Conservation (phyloP, 2,329 filamentous ascomycete genomes). For the Ophiosphaerella korrae region DNA sequence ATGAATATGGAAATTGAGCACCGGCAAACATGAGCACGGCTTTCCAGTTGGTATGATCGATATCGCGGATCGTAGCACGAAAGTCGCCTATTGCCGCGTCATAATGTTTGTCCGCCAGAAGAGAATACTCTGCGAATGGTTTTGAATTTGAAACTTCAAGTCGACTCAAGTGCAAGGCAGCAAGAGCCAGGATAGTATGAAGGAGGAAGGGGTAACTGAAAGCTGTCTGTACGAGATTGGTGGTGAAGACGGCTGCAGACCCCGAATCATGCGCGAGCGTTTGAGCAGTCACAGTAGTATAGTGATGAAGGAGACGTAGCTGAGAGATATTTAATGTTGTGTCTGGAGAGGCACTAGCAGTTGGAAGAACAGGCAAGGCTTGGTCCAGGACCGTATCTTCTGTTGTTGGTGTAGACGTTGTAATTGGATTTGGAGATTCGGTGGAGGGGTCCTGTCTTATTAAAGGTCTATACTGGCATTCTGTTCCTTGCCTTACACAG, state of each 20-base stretch:
- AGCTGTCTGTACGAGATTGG: slow-evolving; percentile 39
- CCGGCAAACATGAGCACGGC: slow-evolving; percentile 38
- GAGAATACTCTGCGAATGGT: slow-evolving; percentile 15
- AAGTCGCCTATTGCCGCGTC: slow-evolving; percentile 27
- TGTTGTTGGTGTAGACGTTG: slow-evolving; percentile 16
- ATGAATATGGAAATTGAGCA: slow-evolving; percentile 30
- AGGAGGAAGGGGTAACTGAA: slow-evolving; percentile 53
- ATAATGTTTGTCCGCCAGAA: slow-evolving; percentile 28
- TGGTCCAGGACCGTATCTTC: slow-evolving; percentile 15
- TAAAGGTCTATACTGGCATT: slow-evolving; percentile 32
- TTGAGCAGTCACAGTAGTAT: slow-evolving; percentile 32
- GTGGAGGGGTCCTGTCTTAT: slow-evolving; percentile 20
- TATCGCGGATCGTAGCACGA: slow-evolving; percentile 28
- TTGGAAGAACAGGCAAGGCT: background rate
- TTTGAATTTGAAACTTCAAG: slow-evolving; percentile 23
- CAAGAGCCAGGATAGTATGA: slow-evolving; percentile 51
- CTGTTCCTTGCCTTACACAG: slow-evolving; percentile 37
- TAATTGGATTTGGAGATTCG: slow-evolving; percentile 18
- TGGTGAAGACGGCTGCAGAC: slow-evolving; percentile 24
- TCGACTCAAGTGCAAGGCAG: slow-evolving; percentile 52
- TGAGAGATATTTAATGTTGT: slow-evolving; percentile 27
- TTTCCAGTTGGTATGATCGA: slow-evolving; percentile 48
- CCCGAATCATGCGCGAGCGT: slow-evolving; percentile 24
- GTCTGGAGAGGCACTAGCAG: slow-evolving; percentile 2
- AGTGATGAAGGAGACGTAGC: slow-evolving; percentile 40